Conservation (phyloP, 805 yeast species). For the Cyberlindnera sargentensis region DNA sequence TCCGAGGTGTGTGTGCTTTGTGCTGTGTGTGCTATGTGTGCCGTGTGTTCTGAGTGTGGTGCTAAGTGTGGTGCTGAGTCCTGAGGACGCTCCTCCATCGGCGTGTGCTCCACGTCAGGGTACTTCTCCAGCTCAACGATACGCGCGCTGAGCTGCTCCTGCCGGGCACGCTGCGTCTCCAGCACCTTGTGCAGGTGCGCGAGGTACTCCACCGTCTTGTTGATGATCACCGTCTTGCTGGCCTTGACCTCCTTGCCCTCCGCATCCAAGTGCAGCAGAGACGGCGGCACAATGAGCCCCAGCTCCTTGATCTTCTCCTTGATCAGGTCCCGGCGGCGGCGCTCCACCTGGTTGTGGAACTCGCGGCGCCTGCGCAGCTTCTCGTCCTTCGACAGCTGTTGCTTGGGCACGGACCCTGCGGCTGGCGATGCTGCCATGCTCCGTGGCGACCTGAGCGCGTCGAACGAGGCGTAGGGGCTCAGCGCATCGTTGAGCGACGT, state of each 20-base stretch:
- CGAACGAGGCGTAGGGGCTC: conserved; percentile 24
- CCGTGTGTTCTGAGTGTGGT: too few species aligned
- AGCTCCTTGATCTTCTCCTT: conserved; percentile 83
- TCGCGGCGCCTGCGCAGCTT: conserved; percentile 74
- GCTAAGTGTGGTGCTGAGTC: too few species aligned
- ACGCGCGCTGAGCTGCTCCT: conserved; percentile 32
- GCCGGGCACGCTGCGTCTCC: conserved; percentile 44
- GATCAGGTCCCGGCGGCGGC: conserved; percentile 84
- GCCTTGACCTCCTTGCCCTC: conserved; percentile 65
- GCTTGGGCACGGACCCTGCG: conserved; percentile 20
- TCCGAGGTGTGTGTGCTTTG: neutral
- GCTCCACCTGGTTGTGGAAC: conserved; percentile 90
- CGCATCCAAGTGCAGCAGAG: conserved; percentile 39
- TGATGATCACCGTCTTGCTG: conserved; percentile 72
- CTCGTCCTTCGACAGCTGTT: conserved; percentile 49
- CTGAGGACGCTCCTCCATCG: neutral
- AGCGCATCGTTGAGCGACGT: conserved; percentile 19
- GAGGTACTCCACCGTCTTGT: conserved; percentile 76
- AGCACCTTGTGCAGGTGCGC: conserved; percentile 56
- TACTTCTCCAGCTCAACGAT: conserved; percentile 29
- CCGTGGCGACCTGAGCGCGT: conserved; percentile 25
- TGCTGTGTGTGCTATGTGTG: conserved; percentile 4
- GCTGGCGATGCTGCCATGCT: conserved; percentile 25
- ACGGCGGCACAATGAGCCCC: conserved; percentile 75
- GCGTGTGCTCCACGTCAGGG: conserved; percentile 10